Evolutionary conservation across 2,329 filamentous ascomycete species (phyloP).

Genomic region (Geoglossum cookeanum): DNA sequence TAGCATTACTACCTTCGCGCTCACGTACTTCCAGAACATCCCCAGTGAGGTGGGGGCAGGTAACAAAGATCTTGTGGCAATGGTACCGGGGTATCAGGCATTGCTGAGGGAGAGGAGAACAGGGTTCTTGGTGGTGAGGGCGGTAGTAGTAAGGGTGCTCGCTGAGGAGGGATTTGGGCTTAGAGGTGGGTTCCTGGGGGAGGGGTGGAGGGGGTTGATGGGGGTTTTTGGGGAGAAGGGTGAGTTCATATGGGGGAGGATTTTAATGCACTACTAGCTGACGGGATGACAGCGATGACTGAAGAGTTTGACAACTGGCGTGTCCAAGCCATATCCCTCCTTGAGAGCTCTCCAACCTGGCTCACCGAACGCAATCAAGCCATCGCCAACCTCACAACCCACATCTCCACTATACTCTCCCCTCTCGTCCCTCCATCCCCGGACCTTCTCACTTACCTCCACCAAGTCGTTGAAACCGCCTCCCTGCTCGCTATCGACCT

Average conservation of each 20-base stretch:
- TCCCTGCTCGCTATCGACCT: background rate
- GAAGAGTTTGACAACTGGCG: background rate
- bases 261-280: background rate
- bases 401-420: background rate
- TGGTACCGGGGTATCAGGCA: background rate
- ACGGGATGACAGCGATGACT: background rate
- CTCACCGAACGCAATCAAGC: background rate
- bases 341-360: background rate
- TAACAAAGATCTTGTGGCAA: background rate
- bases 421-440: background rate
- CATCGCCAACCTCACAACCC: background rate
- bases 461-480: background rate
- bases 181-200: background rate
- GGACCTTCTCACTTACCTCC: background rate
- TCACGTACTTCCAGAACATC: background rate
- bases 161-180: background rate
- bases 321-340: background rate
- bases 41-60: background rate
- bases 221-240: background rate
- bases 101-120: background rate
- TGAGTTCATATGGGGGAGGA: background rate
- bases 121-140: background rate
- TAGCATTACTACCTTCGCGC: background rate
- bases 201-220: background rate
- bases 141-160: background rate